Evolutionary conservation across 2,329 filamentous ascomycete genomes (phyloP).

Genomic region (Aureobasidium zeae): DNA sequence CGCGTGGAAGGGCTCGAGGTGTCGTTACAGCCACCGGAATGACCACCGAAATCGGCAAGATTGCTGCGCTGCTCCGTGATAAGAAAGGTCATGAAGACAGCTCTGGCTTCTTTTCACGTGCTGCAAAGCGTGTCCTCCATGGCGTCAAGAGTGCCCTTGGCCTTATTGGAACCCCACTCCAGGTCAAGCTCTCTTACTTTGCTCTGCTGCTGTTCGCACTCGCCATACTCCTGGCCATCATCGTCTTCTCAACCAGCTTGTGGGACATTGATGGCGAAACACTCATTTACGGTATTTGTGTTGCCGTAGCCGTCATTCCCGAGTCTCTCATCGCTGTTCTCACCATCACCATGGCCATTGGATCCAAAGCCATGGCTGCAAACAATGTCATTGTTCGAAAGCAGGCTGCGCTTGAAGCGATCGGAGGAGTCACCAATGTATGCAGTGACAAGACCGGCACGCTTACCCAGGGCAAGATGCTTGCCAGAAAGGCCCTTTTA

Average conservation of each 20-base stretch:
- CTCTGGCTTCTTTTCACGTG: background rate
- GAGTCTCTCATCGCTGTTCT: conserved; percentile 54
- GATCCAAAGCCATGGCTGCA: conserved; percentile 53
- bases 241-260: conserved; percentile 56
- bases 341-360: conserved; percentile 57
- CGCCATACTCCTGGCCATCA: conserved; percentile 59
- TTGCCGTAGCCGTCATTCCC: conserved; percentile 40
- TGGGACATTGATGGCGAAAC: conserved; percentile 31
- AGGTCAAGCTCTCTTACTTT: conserved; percentile 77
- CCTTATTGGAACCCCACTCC: conserved; percentile 61
- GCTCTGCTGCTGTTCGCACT: conserved; percentile 71
- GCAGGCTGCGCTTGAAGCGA: conserved; percentile 54
- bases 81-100: conserved; percentile 36
- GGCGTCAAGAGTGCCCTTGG: conserved; percentile 36
- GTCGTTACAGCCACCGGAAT: conserved; percentile 64
- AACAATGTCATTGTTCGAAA: conserved; percentile 56
- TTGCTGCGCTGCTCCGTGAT: conserved; percentile 59
- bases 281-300: conserved; percentile 31
- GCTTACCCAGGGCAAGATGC: conserved; percentile 47
- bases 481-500: conserved; percentile 51
- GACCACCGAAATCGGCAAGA: conserved; percentile 66
- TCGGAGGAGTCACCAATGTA: conserved; percentile 57
- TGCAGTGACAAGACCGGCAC: conserved; percentile 64
- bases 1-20: conserved; percentile 58
- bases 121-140: conserved; percentile 41